These are phyloP conservation scores for Cocos nucifera DNA, from an alignment of 176 grass and related monocot genomes.

Conservation along the genomic window DNA sequence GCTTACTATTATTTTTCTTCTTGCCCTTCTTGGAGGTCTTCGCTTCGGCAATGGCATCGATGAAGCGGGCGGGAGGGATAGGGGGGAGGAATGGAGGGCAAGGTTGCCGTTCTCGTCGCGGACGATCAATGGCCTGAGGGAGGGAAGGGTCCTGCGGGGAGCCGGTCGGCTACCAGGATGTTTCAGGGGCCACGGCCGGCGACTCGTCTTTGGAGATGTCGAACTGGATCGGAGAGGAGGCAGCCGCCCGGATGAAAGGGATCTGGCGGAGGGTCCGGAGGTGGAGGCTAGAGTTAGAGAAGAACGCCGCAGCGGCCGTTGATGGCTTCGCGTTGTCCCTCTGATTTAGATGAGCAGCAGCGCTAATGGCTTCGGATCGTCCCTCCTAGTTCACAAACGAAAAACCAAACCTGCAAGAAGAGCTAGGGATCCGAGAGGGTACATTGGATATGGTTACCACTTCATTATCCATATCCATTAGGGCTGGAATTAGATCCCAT, in stretches of 20 bases:
- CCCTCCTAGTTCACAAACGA: too few relatives aligned
- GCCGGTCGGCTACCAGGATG: conserved; percentile 1
- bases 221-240: conserved; percentile 31
- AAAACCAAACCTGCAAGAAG: too few relatives aligned
- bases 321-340: not conserved
- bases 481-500: too few relatives aligned
- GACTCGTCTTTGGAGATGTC: conserved; percentile 27
- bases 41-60: conserved; percentile 39
- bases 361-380: too few relatives aligned
- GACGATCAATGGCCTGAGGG: conserved; percentile 49
- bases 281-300: conserved; percentile 23
- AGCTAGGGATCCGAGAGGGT: too few relatives aligned
- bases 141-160: conserved; percentile 13
- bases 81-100: conserved; percentile 28
- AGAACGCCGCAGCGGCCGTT: conserved; percentile 25
- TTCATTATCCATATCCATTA: too few relatives aligned
- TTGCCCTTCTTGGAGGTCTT: conserved; percentile 30
- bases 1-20: conserved; percentile 33
- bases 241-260: conserved; percentile 24
- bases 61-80: conserved; percentile 27
- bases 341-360: too few relatives aligned
- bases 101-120: conserved; percentile 47
- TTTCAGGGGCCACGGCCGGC: conserved; percentile 10
- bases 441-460: too few relatives aligned
- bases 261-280: not conserved